A percentile compares a stretch with the other conserved stretches of the same genome.
Evolutionary conservation across 257 asterid genomes (phyloP).

Genomic region (Anisodus tanguticus): DNA sequence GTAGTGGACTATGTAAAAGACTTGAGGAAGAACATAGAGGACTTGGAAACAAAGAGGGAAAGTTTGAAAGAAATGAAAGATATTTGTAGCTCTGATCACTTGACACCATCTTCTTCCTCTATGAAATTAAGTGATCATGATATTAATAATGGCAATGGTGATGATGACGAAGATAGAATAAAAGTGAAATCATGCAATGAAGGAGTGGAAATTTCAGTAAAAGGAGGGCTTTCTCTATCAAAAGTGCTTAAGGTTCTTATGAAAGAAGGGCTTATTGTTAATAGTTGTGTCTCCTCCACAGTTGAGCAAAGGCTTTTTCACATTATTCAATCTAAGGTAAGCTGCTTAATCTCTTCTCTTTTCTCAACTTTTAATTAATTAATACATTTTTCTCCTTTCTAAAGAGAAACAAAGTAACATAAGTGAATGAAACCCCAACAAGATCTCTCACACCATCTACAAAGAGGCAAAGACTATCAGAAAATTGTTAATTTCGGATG

Average conservation of each 20-base stretch:
- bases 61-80: background rate
- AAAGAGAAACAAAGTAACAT: background rate
- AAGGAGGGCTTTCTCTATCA: constrained; percentile 27
- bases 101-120: background rate
- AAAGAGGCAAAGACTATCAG: no score
- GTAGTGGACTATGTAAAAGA: constrained; percentile 26
- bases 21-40: constrained; percentile 24
- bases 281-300: constrained; percentile 32
- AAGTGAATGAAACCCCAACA: no score
- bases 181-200: constrained; percentile 22
- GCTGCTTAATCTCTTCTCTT: background rate
- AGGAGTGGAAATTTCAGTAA: constrained; percentile 29
- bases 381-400: background rate
- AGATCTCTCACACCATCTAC: no score
- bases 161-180: constrained; percentile 11
- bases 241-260: constrained; percentile 30
- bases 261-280: constrained; percentile 35
- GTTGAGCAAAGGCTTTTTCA: constrained; percentile 27
- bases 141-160: no score
- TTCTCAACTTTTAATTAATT: background rate
- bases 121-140: background rate
- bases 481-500: no score
- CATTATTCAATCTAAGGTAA: constrained; percentile 35
- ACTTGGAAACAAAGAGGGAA: constrained; percentile 9
- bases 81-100: background rate